Evolutionary conservation across 1,284 basidiomycete species (phyloP), one percentile per base, ranked within the genome.

Genomic region (Lentinus polychrous): DNA sequence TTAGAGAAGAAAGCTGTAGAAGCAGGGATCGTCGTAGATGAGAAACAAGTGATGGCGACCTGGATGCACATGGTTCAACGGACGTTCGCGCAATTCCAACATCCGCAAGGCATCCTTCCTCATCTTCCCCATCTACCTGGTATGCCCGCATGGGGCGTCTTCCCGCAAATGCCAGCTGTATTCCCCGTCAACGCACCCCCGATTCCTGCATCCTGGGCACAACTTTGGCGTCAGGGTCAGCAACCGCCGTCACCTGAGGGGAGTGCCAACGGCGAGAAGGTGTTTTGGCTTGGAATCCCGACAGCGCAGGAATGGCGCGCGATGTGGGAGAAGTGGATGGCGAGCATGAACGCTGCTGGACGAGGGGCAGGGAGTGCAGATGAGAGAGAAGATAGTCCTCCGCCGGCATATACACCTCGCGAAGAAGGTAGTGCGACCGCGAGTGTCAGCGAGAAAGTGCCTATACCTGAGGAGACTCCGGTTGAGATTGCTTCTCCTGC

Each of bases 161-260:
- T 88, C 11, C 82, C 81, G 2, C 83, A 86, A 54, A 76, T 89
- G 50, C 84, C 85, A 0, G 73, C 86, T 63, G 83, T 86, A n/a
- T 87, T 89, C 73, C 85, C 87, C 4, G 75, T 89, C 33, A 76
- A 83, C 52, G 78, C 89, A 11, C 85, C 86, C 2, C 75, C 81
- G 7, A 74, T 43, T 20, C 38, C 38, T 12, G 41, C 47, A 11
- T 35, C 36, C 3, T 49, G 35, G 12, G 42, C 76, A 8, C 27
- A 27, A 27, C 76, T 85, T 61, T 68, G 81, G 49, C 73, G 76
- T 49, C 75, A 80, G 27, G 73, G 76, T 50, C 75, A 81, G 24
- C 69, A 66, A 51, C 70, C 67, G 45, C 59, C 61, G 24, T 60
- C 58, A 50, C 41, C 60, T 34, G 32, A 72, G 70, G 45, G 59